Conservation (phyloP, 257 asterid genomes). For the Capsicum baccatum region DNA sequence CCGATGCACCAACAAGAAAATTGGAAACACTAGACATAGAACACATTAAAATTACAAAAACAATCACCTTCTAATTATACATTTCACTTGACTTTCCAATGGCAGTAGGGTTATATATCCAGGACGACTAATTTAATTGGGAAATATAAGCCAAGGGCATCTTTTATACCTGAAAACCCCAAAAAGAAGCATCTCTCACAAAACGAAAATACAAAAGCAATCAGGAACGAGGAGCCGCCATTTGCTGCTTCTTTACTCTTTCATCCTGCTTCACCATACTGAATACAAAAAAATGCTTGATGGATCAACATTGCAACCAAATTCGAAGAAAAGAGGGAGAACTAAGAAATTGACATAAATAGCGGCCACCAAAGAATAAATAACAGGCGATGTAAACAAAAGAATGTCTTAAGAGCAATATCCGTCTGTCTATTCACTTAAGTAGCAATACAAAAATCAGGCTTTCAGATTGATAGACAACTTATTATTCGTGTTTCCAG, state of each 20-base stretch:
- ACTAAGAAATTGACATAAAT: neutral
- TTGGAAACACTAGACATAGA: neutral
- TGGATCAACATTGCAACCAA: constrained; percentile 13
- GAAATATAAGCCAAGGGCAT: neutral
- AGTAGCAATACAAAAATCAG: neutral
- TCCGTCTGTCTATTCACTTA: neutral
- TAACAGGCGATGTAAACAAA: neutral
- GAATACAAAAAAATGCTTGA: constrained; percentile 37
- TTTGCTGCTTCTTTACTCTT: constrained; percentile 94
- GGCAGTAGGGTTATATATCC: neutral
- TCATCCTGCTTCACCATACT: constrained; percentile 91
- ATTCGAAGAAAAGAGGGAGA: neutral
- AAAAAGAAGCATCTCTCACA: neutral
- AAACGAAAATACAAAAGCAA: neutral
- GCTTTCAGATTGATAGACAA: neutral
- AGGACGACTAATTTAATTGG: neutral
- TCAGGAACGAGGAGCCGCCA: constrained; percentile 93
- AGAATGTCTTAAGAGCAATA: neutral
- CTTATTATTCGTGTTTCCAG: neutral
- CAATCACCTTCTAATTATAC: neutral
- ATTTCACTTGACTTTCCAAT: neutral
- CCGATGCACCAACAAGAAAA: neutral
- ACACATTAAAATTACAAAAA: neutral
- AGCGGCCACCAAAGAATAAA: neutral
- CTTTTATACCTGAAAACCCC: neutral